These are phyloP conservation scores for Licmophora abbreviata DNA, from an alignment of 108 stramenopile species.

Conservation along the genomic window DNA sequence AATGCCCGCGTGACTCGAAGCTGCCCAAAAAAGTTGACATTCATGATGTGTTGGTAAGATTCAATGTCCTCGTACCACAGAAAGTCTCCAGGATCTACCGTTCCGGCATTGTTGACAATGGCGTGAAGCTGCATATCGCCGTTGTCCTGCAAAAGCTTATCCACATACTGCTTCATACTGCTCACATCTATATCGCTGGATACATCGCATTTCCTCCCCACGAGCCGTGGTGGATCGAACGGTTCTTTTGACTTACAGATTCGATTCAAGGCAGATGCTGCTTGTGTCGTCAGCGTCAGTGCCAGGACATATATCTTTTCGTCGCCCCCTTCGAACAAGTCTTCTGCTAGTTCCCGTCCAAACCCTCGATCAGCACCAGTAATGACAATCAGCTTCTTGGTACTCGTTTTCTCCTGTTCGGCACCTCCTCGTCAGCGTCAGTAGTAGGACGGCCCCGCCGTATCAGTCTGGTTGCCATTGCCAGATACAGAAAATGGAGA, in stretches of 20 bases:
- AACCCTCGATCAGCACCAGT: constrained; percentile 17
- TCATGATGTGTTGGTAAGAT: constrained; percentile 3
- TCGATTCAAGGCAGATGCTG: neutral
- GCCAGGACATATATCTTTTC: neutral
- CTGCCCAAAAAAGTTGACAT: constrained; percentile 22
- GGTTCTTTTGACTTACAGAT: neutral
- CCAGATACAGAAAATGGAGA: neutral
- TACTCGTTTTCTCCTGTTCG: neutral
- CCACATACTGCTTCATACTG: neutral
- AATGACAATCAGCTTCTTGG: constrained; percentile 7
- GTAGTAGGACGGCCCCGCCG: neutral
- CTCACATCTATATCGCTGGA: constrained; percentile 3
- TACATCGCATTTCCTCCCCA: constrained; percentile 11
- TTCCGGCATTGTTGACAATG: constrained; percentile 17
- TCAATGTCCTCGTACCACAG: constrained; percentile 1
- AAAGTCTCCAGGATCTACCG: constrained; percentile 4
- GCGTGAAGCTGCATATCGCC: constrained; percentile 7
- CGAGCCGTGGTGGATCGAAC: neutral
- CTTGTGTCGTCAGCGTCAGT: constrained; percentile 3
- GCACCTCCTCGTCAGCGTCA: neutral
- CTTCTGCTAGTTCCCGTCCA: constrained; percentile 10
- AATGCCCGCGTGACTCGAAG: constrained; percentile 14
- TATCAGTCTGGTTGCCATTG: neutral
- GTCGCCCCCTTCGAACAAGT: neutral
- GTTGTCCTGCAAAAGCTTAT: neutral